Conservation (phyloP, 129 eudicot genomes). For the Tagetes patula region DNA sequence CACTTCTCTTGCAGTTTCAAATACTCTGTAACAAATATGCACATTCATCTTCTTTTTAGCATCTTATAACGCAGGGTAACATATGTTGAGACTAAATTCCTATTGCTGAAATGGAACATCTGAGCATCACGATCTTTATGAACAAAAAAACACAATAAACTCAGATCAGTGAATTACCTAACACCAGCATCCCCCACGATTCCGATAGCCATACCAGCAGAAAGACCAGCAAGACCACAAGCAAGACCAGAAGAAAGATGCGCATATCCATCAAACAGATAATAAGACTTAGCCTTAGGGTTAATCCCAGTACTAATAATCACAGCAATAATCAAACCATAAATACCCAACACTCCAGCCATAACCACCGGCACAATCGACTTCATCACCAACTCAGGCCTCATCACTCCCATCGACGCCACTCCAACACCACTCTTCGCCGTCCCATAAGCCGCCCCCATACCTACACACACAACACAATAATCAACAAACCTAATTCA, state of each 20-base stretch:
- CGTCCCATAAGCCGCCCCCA: slow-evolving; percentile 90
- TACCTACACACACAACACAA: slow-evolving; percentile 44
- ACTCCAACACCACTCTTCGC: slow-evolving; percentile 92
- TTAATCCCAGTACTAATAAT: slow-evolving; percentile 84
- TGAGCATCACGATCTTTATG: not conserved
- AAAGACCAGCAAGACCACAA: slow-evolving; percentile 85
- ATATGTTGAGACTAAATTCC: not conserved
- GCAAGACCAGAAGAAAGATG: slow-evolving; percentile 86
- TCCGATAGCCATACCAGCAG: slow-evolving; percentile 94
- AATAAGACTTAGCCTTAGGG: slow-evolving; percentile 83
- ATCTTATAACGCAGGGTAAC: not conserved
- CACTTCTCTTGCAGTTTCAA: not conserved
- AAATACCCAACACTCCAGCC: slow-evolving; percentile 91
- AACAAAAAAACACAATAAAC: too few relatives aligned
- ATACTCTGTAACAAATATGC: not conserved
- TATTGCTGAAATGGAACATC: not conserved
- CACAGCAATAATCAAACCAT: slow-evolving; percentile 82
- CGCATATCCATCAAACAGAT: slow-evolving; percentile 80
- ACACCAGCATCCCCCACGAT: slow-evolving; percentile 23
- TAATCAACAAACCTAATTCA: not conserved
- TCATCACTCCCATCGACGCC: slow-evolving; percentile 94
- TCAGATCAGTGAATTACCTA: not conserved
- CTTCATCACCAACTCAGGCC: slow-evolving; percentile 88
- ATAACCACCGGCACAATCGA: slow-evolving; percentile 88
- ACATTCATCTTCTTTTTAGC: not conserved